Evolutionary conservation across 2,329 filamentous ascomycete genomes (phyloP).

Genomic region (Lachnellula occidentalis): DNA sequence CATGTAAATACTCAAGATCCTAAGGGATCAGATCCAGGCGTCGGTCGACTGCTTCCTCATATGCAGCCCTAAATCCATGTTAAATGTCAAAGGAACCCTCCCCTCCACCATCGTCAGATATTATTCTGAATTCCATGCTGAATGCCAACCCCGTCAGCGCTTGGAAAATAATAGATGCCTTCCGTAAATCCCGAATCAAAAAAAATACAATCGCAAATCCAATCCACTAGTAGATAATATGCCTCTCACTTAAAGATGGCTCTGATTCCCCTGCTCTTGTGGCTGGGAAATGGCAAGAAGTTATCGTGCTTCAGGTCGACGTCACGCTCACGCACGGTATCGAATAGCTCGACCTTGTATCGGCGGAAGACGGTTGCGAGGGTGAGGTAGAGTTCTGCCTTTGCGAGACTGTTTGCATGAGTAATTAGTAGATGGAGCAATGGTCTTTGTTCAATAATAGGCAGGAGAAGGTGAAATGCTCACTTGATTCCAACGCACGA

Average conservation of each 20-base stretch:
- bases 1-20: background rate
- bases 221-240: background rate
- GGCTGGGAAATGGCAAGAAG: constrained; percentile 11
- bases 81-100: background rate
- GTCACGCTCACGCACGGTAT: constrained; percentile 13
- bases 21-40: no score
- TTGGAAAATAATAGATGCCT: background rate
- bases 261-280: constrained; percentile 15
- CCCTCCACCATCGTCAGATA: background rate
- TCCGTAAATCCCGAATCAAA: background rate
- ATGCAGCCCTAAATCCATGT: background rate
- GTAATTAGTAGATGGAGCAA: background rate
- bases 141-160: background rate
- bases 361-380: constrained; percentile 17
- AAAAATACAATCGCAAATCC: background rate
- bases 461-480: background rate
- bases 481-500: constrained; percentile 23
- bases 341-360: constrained; percentile 15
- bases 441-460: no score
- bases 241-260: constrained; percentile 10
- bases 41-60: no score
- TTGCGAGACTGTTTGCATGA: constrained; percentile 13
- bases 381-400: constrained; percentile 18
- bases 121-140: background rate
- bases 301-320: constrained; percentile 17